Evolutionary conservation across 1,139 yeast genomes (phyloP), one percentile per base, ranked within the genome.

Genomic region (Debaryomyces sp.): DNA sequence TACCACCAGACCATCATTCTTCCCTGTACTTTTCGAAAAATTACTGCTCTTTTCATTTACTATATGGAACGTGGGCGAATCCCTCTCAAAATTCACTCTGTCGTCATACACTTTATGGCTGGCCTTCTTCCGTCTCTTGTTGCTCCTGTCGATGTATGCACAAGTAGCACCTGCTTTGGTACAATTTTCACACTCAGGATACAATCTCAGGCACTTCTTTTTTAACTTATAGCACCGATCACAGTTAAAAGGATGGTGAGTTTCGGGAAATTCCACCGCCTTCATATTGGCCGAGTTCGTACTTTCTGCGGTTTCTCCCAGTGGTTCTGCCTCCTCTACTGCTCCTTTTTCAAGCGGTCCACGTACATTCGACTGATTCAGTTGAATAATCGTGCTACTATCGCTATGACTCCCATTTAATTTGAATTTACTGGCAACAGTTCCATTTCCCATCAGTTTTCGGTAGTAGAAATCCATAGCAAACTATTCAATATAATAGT

Each of bases 201-300:
- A 67, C 35, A 65, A 67, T 45, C 77, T 58, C 48, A 69, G 65
- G 49, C 80, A 75, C 53, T 73, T 74, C 54, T 75, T 75, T 64
- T 75, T 75, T 47, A 74, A 61, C 30, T 76, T 55, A 51, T 75
- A 74, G 58, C 80, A 75, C 37, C 80, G 55, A 41, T 68, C 71
- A 52, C 80, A 73, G 61, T 72, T 73, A 50, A 64, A 66, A 8
- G 70, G 60, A 46, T 67, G 74, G 48, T 66, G 73, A 13, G 68
- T 67, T 6, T 58, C 59, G 6, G 65, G 62, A 23, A 50, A 50
- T 46, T 63, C 68, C 10, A 58, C 46, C 3, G 57, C 55, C 15
- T 26, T 38, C 39, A 30, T 33, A 36, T 8, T 32, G 32, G 13
- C 27, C 36, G 33, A 21, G 10, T 21, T 22, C 13, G 6, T 41